Evolutionary conservation across 2,329 filamentous ascomycete genomes (phyloP).

Genomic region (Orbilia brochopaga): DNA sequence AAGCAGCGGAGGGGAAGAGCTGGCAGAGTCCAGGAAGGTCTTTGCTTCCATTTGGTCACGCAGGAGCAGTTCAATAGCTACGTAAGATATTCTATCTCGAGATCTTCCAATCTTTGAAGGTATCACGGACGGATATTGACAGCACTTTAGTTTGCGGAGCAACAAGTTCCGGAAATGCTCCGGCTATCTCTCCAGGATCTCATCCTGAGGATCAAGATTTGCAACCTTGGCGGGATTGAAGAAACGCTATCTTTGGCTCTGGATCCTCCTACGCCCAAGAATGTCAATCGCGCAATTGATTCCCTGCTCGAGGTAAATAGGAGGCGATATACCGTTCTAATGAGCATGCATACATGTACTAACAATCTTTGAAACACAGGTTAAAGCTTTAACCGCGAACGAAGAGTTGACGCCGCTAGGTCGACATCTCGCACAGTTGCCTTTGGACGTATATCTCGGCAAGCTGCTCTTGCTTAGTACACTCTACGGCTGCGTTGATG

Average conservation of each 20-base stretch:
- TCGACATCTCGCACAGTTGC: conserved; percentile 82
- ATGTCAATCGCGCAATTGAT: conserved; percentile 90
- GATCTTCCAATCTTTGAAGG: background rate
- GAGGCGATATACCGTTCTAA: conserved; percentile 58
- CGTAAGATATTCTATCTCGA: conserved; percentile 55
- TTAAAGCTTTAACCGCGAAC: conserved; percentile 71
- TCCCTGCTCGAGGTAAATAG: conserved; percentile 79
- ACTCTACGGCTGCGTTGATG: conserved; percentile 89
- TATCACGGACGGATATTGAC: conserved; percentile 12
- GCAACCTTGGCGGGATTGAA: conserved; percentile 91
- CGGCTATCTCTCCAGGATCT: conserved; percentile 91
- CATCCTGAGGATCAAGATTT: conserved; percentile 95
- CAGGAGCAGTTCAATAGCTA: conserved; percentile 81
- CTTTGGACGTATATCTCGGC: conserved; percentile 90
- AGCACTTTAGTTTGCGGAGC: conserved; percentile 72
- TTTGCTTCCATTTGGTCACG: conserved; percentile 96
- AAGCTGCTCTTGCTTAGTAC: conserved; percentile 88
- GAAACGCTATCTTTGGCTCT: conserved; percentile 85
- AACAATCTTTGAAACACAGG: conserved; percentile 22
- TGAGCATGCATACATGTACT: background rate
- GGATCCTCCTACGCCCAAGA: conserved; percentile 87
- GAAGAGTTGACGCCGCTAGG: conserved; percentile 90
- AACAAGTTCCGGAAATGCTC: conserved; percentile 96
- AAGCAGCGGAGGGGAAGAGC: conserved; percentile 93
- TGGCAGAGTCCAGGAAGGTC: conserved; percentile 89